Evolutionary conservation across 2,329 filamentous ascomycete species (phyloP), one percentile per base, ranked within the genome.

Genomic region (Penicillium occitanis): DNA sequence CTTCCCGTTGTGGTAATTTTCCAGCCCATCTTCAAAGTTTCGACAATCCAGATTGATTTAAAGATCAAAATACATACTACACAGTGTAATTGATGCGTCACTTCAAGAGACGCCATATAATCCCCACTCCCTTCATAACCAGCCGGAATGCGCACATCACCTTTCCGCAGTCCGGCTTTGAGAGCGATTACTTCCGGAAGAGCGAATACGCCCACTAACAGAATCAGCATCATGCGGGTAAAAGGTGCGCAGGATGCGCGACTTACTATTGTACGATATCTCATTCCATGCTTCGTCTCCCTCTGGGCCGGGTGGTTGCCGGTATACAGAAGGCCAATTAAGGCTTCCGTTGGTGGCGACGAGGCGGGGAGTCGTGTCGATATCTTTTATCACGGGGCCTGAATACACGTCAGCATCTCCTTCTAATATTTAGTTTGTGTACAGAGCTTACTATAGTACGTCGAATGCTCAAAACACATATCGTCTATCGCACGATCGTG

Each of bases 81-180:
- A 40, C 68, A 69, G 59, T 69, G 69, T 6, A 70, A 55, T 60
- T 69, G 63, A 63, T 69, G 68, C 33, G 57, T 63, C 14, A 68
- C 40, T 42, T 70, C 66, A 3, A 68, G 61, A 30, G 44, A 59
- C 11, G 57, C 66, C 64, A 69, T 65, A 42, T 69, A 66, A 13
- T 67, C 68, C 40, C 68, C 68, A 55, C 57, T 61, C 10, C 53
- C 64, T 30, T 64, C 4, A 42, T 69, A 61, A 10, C 46, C 62
- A 19, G 53, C 64, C 44, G 57, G 48, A 42, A 68, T 50, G 6
- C 51, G 63, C 7, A 67, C 64, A 19, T 65, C 58, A 37, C 51
- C 58, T 63, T 66, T 59, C 10, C 30, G n/a, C 13, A 63, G 40
- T 10, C 64, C 58, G 8, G 64, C 59, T 35, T 53, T 58, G 30